Base-by-base conservation (phyloP, 352 stramenopile genomes). In the Discostella stelligera region DNA sequence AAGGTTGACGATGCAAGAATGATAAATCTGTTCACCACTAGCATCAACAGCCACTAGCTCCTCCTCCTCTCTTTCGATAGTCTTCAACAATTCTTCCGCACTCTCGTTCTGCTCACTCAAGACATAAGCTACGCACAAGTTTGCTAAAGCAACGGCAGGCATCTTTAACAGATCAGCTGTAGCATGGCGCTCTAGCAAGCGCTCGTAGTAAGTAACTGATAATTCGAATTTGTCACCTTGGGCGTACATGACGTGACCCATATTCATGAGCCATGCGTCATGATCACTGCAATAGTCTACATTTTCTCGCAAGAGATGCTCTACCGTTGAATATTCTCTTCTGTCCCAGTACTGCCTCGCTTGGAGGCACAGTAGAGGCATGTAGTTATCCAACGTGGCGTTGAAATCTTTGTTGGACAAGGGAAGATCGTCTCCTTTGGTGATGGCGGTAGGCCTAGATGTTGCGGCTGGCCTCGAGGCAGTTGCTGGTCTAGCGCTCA, bases 1-100 rank as follows among this genome's bases (percentile, higher is more conserved):
- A 11, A 98, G 90, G 79, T 98, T 98, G 58, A 98, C 95, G 62
- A 98, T 98, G 80, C 96, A 98, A n/a, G 98, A 87, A 76, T 98
- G 96, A 30, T 74, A 68, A 18, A 60, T 71, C 21, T 25, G 13
- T n/a, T 70, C 77, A 14, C 23, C 25, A 50, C 49, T 54, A 48
- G 62, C 54, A 30, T 54, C 44, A 14, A 96, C 95, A 54, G 94
- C 88, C 30, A 94, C 85, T 73, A 97, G 96, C 32, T 98, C 91
- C 59, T 98, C 93, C 70, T 98, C 96, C 77, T 98, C 95, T 27
- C 94, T 95, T 83, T 98, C 95, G 63, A 98, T 97, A 20, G 93
- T 94, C 20, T 95, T 92, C 83, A 98, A 94, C 10, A 98, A 90
- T 72, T 97, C 94, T 72, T 98, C 96, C 9, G 96, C 96, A 52